Percentiles rank a stretch among this genome's conserved stretches.
phyloP scores from a whole-genome alignment of 2,329 filamentous ascomycete genomes.

The Trichophyton simii region DNA sequence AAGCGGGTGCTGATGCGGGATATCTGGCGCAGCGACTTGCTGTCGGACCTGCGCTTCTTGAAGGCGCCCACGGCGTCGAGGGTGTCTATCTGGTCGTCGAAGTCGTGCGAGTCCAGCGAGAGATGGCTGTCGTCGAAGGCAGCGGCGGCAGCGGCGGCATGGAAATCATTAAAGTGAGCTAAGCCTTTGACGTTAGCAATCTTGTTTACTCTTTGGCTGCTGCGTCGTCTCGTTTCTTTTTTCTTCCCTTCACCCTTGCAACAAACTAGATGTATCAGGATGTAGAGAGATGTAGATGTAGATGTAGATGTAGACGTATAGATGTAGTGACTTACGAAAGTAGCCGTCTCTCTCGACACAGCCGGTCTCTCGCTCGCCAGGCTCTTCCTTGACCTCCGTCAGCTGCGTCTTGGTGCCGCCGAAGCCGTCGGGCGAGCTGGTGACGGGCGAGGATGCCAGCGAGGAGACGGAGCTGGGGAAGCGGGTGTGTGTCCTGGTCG shows the following conservation, averaged over 20 bases:
- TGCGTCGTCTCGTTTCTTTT: neutral
- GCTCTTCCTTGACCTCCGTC: slow-evolving; percentile 76
- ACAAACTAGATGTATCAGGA: neutral
- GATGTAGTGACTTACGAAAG: slow-evolving; percentile 48
- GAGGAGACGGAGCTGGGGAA: slow-evolving; percentile 63
- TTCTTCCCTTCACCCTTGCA: neutral
- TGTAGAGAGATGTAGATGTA: too few species aligned
- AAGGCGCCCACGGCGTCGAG: slow-evolving; percentile 45
- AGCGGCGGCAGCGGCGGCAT: slow-evolving; percentile 16
- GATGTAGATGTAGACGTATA: too few species aligned
- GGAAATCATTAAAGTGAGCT: slow-evolving; percentile 28
- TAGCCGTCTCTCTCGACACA: slow-evolving; percentile 48
- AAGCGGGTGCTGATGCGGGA: slow-evolving; percentile 57
- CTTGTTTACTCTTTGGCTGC: neutral
- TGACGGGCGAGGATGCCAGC: slow-evolving; percentile 48
- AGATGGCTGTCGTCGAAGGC: slow-evolving; percentile 22
- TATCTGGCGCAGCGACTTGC: slow-evolving; percentile 35
- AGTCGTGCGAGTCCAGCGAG: slow-evolving; percentile 24
- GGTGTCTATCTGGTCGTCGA: slow-evolving; percentile 46
- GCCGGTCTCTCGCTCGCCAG: slow-evolving; percentile 48
- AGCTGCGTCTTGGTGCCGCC: slow-evolving; percentile 51
- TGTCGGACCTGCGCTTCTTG: slow-evolving; percentile 44
- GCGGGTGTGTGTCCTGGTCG: slow-evolving; percentile 26
- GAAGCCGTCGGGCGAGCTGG: slow-evolving; percentile 37
- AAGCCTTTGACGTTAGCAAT: slow-evolving; percentile 6